Evolutionary conservation across 305 asterid genomes (phyloP), one percentile per base, ranked within the genome.

Genomic region (Plantago rigida): DNA sequence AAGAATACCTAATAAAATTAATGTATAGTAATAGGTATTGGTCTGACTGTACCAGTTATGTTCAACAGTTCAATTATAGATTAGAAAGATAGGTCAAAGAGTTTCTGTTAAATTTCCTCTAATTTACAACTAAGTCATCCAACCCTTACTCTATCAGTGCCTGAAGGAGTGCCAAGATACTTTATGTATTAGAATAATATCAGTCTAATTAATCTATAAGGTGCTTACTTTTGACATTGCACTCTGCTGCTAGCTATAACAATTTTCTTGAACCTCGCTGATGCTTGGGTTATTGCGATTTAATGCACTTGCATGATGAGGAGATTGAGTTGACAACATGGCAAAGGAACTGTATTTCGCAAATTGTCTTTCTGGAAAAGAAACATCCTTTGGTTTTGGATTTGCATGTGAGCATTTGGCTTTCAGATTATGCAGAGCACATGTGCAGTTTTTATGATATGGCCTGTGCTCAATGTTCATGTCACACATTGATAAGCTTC

Each of bases 401-500:
- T 42, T 71, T n/a, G 41, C 10, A 48, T 51, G 67, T 0, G 76
- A 14, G 48, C 69, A 64, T 15, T 28, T 42, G 22, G 47, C 72
- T 50, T 73, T 65, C 28, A 3, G n/a, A 13, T 61, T 60, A 41
- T 78, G 81, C 60, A 75, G 62, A 56, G 81, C 80, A 14, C 80
- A 67, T 4, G 60, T 29, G 42, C 78, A 78, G 48, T 75, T 60
- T n/a, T 47, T 53, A 60, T 78, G 83, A 42, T 78, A 72, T 3
- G 80, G 83, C 67, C 80, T 75, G 13, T 69, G 62, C 56, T 72
- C 78, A 3, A 65, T 60, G 13, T 75, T 62, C 48, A 45, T 64
- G 52, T 78, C 72, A 0, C 28, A 13, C 73, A 71, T 17, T 13
- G 76, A 71, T 60, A 71, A 59, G 60, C 74, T 50, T 60, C 74